Percentiles rank a stretch among this genome's conserved stretches.
These are phyloP conservation scores for Paecilomyces niveus DNA, from an alignment of 2,329 filamentous ascomycete species.

Conservation along the genomic window DNA sequence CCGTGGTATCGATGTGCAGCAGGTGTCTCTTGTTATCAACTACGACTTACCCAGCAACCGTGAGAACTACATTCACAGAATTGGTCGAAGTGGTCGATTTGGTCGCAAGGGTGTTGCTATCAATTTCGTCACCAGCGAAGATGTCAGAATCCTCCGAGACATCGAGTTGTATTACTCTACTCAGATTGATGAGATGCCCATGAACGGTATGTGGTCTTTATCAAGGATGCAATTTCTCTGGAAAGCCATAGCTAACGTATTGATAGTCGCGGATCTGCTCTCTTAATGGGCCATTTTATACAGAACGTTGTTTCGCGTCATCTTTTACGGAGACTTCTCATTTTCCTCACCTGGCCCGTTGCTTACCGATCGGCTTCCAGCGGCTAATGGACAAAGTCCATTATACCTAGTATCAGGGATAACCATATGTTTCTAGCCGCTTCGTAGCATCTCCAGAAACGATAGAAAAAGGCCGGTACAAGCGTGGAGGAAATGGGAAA, in stretches of 20 bases:
- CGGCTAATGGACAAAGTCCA: background rate
- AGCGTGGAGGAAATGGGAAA: constrained; percentile 33
- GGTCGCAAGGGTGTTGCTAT: constrained; percentile 98
- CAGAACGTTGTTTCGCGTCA: background rate
- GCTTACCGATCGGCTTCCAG: background rate
- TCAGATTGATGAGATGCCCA: constrained; percentile 97
- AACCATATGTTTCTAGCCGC: background rate
- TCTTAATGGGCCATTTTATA: constrained; percentile 18
- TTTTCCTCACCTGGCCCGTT: background rate
- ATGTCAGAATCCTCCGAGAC: constrained; percentile 93
- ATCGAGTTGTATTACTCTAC: constrained; percentile 97
- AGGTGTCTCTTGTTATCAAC: constrained; percentile 97
- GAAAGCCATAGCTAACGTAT: constrained; percentile 6
- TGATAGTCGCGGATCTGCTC: constrained; percentile 28
- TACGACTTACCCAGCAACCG: constrained; percentile 97
- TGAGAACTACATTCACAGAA: constrained; percentile 99
- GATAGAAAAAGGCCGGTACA: constrained; percentile 9
- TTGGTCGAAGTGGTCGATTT: constrained; percentile 90
- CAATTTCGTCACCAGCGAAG: constrained; percentile 98
- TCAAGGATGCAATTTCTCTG: background rate
- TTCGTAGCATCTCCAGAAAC: background rate
- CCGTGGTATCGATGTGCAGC: constrained; percentile 96
- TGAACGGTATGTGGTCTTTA: constrained; percentile 71
- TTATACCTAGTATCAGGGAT: background rate
- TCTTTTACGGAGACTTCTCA: background rate